Conservation (phyloP, 495 filamentous ascomycete species). For the Hypoxylon perforatum region DNA sequence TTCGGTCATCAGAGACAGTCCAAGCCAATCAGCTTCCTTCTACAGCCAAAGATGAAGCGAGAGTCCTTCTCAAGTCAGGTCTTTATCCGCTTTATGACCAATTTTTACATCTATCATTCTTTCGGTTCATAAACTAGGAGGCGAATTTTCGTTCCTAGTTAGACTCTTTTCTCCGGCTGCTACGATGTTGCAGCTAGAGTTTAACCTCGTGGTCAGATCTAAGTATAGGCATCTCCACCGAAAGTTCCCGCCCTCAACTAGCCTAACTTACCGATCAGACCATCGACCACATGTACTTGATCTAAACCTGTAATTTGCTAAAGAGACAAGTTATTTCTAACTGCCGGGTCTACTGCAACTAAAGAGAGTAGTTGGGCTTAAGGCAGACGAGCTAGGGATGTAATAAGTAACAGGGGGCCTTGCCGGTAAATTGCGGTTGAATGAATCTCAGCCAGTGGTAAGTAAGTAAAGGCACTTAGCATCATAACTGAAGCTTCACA, state of each 20-base stretch:
- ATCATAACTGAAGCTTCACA: conserved; percentile 3
- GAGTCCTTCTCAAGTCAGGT: too few species aligned
- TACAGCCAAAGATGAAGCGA: background rate
- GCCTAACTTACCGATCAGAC: background rate
- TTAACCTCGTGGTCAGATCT: background rate
- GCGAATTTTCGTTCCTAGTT: conserved; percentile 6
- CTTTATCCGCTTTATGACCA: too few species aligned
- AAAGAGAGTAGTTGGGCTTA: background rate
- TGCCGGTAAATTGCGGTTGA: conserved; percentile 37
- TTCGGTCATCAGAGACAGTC: conserved; percentile 8
- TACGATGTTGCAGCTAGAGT: background rate
- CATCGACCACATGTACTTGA: background rate
- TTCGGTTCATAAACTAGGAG: background rate
- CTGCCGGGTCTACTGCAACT: conserved; percentile 34
- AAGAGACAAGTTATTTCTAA: background rate
- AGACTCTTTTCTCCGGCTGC: conserved; percentile 10
- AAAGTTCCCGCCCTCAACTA: background rate
- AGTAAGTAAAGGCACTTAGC: conserved; percentile 3
- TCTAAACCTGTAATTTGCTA: background rate
- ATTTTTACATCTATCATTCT: too few species aligned
- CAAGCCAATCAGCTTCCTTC: conserved; percentile 30
- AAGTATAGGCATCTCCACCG: background rate
- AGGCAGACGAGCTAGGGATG: conserved; percentile 6
- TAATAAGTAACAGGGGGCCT: conserved; percentile 13
- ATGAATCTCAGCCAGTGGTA: conserved; percentile 16